Evolutionary conservation across 2,329 filamentous ascomycete genomes (phyloP).

Genomic region (Arthrobotrys megalospora): DNA sequence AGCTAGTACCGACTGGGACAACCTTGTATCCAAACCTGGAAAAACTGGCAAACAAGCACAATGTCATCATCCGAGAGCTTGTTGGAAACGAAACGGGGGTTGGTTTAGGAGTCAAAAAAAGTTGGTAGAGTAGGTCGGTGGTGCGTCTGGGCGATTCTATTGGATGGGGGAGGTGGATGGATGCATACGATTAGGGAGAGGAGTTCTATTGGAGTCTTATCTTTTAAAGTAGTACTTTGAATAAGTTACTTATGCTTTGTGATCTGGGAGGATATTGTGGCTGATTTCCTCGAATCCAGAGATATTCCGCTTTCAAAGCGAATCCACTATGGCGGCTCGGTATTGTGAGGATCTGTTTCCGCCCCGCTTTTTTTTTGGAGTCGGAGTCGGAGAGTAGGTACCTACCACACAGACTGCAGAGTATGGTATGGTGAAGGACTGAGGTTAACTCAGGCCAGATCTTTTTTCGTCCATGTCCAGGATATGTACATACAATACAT

Average conservation of each 20-base stretch:
- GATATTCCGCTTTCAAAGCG: slow-evolving; percentile 15
- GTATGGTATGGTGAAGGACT: background rate
- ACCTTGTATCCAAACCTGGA: background rate
- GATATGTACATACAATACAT: background rate
- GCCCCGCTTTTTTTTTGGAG: slow-evolving; percentile 4
- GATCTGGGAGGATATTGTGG: slow-evolving; percentile 5
- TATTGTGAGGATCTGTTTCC: background rate
- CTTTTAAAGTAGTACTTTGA: background rate
- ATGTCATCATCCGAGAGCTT: slow-evolving; percentile 32
- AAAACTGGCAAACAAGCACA: slow-evolving; percentile 19
- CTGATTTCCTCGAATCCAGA: slow-evolving; percentile 16
- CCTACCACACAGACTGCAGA: background rate
- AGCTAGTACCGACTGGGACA: background rate
- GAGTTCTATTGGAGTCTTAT: background rate
- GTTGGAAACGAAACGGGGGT: background rate
- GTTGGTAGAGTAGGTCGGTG: slow-evolving; percentile 13
- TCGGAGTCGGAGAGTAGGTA: background rate
- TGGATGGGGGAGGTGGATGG: slow-evolving; percentile 12
- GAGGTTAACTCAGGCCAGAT: background rate
- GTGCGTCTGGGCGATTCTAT: slow-evolving; percentile 35
- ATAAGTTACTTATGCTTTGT: too few species aligned
- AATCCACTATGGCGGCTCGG: background rate
- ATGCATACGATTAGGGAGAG: background rate
- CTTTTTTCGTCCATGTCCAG: background rate
- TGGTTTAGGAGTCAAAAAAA: background rate